phyloP scores from a whole-genome alignment of 2,329 filamentous ascomycete species.

The Coniochaeta sp. region DNA sequence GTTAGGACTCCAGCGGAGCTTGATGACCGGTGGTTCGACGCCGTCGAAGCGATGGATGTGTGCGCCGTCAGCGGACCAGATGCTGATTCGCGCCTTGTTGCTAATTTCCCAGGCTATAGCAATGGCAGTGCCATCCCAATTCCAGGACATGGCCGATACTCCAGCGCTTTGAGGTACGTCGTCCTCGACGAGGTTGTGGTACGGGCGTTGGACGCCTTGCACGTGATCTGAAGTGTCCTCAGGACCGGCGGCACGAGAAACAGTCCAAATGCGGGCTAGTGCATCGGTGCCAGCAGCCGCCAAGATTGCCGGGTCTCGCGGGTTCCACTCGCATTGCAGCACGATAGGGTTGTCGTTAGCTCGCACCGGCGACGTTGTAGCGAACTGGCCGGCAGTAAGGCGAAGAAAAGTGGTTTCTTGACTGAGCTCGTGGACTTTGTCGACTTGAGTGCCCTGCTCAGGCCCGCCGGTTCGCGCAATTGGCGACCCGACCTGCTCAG shows the following conservation, averaged over 20 bases:
- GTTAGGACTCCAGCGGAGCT: conserved; percentile 52
- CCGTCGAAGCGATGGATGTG: conserved; percentile 46
- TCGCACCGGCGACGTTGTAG: conserved; percentile 22
- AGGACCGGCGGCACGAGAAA: conserved; percentile 45
- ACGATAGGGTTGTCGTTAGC: conserved; percentile 49
- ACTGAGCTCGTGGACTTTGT: conserved; percentile 54
- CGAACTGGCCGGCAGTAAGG: conserved; percentile 34
- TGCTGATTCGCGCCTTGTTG: conserved; percentile 43
- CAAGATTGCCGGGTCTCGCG: conserved; percentile 55
- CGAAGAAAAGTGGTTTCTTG: conserved; percentile 54
- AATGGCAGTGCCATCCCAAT: conserved; percentile 45
- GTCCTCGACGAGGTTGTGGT: conserved; percentile 43
- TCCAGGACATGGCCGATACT: conserved; percentile 55
- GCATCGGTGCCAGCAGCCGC: conserved; percentile 62
- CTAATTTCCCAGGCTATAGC: conserved; percentile 51
- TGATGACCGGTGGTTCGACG: conserved; percentile 53
- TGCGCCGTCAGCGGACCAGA: conserved; percentile 48
- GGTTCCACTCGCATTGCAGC: conserved; percentile 64
- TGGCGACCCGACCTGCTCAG: conserved; percentile 45
- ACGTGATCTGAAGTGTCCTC: conserved; percentile 38
- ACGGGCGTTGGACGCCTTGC: conserved; percentile 31
- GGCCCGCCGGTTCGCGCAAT: conserved; percentile 51
- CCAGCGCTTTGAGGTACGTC: conserved; percentile 43
- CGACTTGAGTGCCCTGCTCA: conserved; percentile 56
- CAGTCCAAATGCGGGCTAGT: conserved; percentile 61